Percentiles rank a stretch among this genome's conserved stretches.
phyloP scores from a whole-genome alignment of 2,329 filamentous ascomycete genomes.

The Cercospora canescens region DNA sequence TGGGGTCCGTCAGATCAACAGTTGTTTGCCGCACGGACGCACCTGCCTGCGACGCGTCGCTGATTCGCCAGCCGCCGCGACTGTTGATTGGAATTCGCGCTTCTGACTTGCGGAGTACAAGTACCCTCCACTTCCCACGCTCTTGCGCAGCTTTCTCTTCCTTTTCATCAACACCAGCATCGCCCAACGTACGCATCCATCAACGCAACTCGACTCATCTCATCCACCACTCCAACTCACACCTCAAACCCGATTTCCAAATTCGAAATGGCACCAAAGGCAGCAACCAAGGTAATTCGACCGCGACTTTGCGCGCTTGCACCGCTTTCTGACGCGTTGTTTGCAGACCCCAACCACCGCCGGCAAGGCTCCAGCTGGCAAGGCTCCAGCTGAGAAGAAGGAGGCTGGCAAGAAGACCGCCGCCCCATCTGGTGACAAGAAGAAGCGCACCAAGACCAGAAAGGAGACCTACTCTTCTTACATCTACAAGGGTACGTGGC shows the following conservation, averaged over 20 bases:
- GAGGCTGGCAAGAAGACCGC: constrained; percentile 99
- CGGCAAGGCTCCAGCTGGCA: constrained; percentile 84
- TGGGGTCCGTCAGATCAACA: constrained; percentile 13
- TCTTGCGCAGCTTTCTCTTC: constrained; percentile 34
- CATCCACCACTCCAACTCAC: constrained; percentile 32
- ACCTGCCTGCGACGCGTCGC: constrained; percentile 17
- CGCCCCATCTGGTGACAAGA: constrained; percentile 93
- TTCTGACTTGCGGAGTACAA: constrained; percentile 10
- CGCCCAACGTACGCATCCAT: constrained; percentile 30
- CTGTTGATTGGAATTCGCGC: constrained; percentile 9
- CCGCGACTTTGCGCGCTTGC: constrained; percentile 9
- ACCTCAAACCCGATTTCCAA: constrained; percentile 30
- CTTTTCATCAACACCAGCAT: constrained; percentile 37
- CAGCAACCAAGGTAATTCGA: constrained; percentile 70
- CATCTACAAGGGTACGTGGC: constrained; percentile 93
- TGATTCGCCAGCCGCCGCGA: constrained; percentile 7
- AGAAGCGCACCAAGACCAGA: constrained; percentile 99
- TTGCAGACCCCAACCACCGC: constrained; percentile 78
- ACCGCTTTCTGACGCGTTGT: constrained; percentile 25
- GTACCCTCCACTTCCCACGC: constrained; percentile 5
- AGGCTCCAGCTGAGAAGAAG: constrained; percentile 95
- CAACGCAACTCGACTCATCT: constrained; percentile 32
- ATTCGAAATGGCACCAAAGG: constrained; percentile 91
- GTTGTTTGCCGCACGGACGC: constrained; percentile 10
- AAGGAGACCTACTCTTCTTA: constrained; percentile 99